Percentiles rank a stretch among this genome's conserved stretches.
Evolutionary conservation across 768 basidiomycete genomes (phyloP).

Genomic region (Baorangia bicolor): DNA sequence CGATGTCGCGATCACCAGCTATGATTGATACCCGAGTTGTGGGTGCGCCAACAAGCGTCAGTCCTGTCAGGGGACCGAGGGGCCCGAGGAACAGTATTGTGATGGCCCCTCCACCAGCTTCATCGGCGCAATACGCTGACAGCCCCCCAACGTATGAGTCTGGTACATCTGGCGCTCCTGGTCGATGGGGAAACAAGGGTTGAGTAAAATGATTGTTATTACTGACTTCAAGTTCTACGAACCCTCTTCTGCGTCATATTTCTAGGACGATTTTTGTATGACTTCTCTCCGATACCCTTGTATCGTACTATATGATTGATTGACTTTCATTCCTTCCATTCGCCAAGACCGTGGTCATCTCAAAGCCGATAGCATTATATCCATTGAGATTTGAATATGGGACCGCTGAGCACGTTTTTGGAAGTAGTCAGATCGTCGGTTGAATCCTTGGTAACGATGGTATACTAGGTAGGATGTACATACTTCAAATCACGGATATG

Average conservation of each 20-base stretch:
- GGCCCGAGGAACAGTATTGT: conserved; percentile 30
- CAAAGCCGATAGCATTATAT: not conserved
- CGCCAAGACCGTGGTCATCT: not conserved
- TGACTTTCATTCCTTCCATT: not conserved
- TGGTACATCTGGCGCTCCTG: conserved; percentile 45
- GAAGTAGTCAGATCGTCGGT: conserved; percentile 63
- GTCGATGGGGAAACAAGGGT: conserved; percentile 51
- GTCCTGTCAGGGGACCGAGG: conserved; percentile 46
- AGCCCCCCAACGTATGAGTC: conserved; percentile 68
- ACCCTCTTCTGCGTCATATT: conserved; percentile 7
- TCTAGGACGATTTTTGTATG: conserved; percentile 12
- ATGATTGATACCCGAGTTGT: conserved; percentile 40
- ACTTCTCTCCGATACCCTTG: conserved; percentile 24
- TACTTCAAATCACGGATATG: not conserved
- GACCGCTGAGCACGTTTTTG: conserved; percentile 32
- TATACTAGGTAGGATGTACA: too few species aligned
- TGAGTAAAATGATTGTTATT: conserved; percentile 10
- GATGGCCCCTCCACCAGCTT: conserved; percentile 23
- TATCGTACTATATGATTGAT: conserved; percentile 11
- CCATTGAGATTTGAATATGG: not conserved
- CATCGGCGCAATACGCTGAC: conserved; percentile 41
- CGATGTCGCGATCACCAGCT: conserved; percentile 35
- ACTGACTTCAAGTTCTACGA: not conserved
- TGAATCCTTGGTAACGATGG: conserved; percentile 35
- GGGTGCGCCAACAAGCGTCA: conserved; percentile 27